Conservation (phyloP, 345 rosid genomes). For the Aquilaria yunnanensis region DNA sequence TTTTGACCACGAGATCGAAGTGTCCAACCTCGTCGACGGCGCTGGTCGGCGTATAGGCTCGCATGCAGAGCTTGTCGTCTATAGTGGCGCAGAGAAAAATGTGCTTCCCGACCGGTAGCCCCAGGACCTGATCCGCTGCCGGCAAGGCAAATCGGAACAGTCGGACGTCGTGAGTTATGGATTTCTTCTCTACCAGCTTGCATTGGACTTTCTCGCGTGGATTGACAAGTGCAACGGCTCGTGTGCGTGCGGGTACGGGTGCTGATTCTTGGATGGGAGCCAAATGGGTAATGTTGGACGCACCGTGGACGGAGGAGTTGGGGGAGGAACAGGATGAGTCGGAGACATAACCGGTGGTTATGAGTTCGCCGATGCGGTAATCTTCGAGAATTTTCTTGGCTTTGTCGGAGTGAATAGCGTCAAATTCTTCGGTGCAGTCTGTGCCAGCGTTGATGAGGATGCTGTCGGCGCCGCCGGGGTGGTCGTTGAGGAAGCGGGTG, state of each 20-base stretch:
- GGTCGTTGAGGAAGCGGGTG: slow-evolving; percentile 82
- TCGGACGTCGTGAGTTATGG: slow-evolving; percentile 66
- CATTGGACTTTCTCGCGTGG: slow-evolving; percentile 79
- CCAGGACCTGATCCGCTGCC: slow-evolving; percentile 56
- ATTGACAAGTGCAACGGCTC: slow-evolving; percentile 50
- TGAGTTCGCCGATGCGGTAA: slow-evolving; percentile 71
- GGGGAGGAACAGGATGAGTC: slow-evolving; percentile 65
- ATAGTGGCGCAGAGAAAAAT: slow-evolving; percentile 64
- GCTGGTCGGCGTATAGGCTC: slow-evolving; percentile 90
- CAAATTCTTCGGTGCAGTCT: slow-evolving; percentile 94
- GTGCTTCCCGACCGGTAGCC: slow-evolving; percentile 86
- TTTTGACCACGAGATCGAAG: slow-evolving; percentile 73
- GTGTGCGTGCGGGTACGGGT: slow-evolving; percentile 17
- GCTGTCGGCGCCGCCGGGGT: slow-evolving; percentile 86
- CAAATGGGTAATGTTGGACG: slow-evolving; percentile 26
- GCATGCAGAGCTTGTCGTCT: slow-evolving; percentile 62
- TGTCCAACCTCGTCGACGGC: slow-evolving; percentile 55
- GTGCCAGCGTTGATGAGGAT: slow-evolving; percentile 87
- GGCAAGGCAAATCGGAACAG: slow-evolving; percentile 67
- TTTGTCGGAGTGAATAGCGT: slow-evolving; percentile 88
- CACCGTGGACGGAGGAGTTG: slow-evolving; percentile 59
- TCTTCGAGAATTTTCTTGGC: slow-evolving; percentile 79
- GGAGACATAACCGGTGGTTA: slow-evolving; percentile 44
- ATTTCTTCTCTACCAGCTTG: slow-evolving; percentile 65
- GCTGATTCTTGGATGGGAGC: slow-evolving; percentile 62